A percentile compares a stretch with the other conserved stretches of the same genome.
These are phyloP conservation scores for Falciphora oryzae DNA, from an alignment of 2,329 filamentous ascomycete genomes.

Conservation along the genomic window DNA sequence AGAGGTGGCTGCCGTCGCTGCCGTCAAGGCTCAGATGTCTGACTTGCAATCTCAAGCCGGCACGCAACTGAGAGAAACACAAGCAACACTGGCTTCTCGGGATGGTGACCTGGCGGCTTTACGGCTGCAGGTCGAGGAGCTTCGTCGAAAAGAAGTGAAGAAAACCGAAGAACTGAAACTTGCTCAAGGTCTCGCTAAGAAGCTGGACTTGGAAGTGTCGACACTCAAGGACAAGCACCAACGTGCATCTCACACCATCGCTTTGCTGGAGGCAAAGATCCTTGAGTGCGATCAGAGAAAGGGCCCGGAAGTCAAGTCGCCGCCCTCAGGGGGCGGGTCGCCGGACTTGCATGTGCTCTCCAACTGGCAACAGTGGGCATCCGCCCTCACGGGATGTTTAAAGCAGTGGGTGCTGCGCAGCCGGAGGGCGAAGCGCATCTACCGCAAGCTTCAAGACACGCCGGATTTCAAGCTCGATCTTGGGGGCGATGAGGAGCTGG, in stretches of 20 bases:
- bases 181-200: neutral
- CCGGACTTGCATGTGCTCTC: neutral
- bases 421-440: neutral
- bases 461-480: constrained; percentile 1
- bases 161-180: constrained; percentile 11
- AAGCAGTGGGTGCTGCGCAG: constrained; percentile 7
- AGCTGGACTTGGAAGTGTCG: neutral
- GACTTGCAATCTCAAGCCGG: constrained; percentile 10
- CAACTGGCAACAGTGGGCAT: constrained; percentile 2
- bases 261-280: neutral
- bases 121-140: constrained; percentile 2
- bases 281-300: neutral
- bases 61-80: neutral
- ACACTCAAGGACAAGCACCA: neutral
- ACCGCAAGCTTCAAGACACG: neutral
- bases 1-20: neutral
- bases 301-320: neutral
- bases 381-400: neutral
- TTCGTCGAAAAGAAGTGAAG: neutral
- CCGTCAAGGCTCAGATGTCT: constrained; percentile 7
- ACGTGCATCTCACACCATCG: neutral
- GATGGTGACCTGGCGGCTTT: neutral
- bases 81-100: constrained; percentile 4
- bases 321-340: too few relatives aligned
- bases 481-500: neutral